Evolutionary conservation across 495 filamentous ascomycete genomes (phyloP).

Genomic region (Talaromyces adpressus): DNA sequence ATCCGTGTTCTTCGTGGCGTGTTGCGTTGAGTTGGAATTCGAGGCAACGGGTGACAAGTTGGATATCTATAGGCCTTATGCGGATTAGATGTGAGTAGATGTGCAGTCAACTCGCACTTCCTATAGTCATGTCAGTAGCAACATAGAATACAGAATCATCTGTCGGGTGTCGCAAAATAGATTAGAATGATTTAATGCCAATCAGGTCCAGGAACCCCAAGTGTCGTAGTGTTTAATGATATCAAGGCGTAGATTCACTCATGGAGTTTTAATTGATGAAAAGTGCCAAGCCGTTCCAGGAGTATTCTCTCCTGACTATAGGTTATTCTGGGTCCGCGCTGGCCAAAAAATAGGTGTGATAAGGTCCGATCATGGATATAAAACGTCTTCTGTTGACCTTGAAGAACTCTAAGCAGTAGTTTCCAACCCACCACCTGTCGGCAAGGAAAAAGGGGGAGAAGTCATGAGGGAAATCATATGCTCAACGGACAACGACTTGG

Average conservation of each 20-base stretch:
- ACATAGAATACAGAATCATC: background rate
- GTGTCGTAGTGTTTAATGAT: background rate
- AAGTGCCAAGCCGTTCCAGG: background rate
- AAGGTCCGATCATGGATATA: background rate
- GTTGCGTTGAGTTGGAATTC: slow-evolving; percentile 46
- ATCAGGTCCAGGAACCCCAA: background rate
- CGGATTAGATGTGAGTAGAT: slow-evolving; percentile 27
- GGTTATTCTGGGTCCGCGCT: background rate
- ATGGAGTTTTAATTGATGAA: background rate
- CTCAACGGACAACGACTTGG: background rate
- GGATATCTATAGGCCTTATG: slow-evolving; percentile 50
- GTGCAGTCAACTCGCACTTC: background rate
- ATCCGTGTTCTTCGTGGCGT: slow-evolving; percentile 61
- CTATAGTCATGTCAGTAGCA: background rate
- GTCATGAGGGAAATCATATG: background rate
- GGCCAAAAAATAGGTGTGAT: background rate
- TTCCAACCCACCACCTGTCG: background rate
- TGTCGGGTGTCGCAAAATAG: background rate
- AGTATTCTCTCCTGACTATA: background rate
- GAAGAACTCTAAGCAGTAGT: background rate
- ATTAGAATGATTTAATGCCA: background rate
- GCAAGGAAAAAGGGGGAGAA: background rate
- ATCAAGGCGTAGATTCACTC: background rate
- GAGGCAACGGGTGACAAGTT: slow-evolving; percentile 37
- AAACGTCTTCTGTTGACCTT: background rate